Evolutionary conservation across 208 protist genomes (phyloP), one percentile per base, ranked within the genome.

Genomic region (Trypanosoma mega): DNA sequence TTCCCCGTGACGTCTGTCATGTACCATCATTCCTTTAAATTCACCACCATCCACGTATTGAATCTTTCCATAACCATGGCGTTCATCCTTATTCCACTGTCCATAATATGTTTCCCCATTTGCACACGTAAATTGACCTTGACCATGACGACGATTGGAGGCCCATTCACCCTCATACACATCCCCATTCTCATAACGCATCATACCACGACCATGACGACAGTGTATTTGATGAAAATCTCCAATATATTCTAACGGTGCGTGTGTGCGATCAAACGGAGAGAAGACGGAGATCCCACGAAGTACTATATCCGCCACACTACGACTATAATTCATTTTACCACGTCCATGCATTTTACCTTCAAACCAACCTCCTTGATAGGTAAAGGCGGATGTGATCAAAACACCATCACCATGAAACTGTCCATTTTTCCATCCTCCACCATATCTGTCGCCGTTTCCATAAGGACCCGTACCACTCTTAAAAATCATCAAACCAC

Each of bases 61-160:
- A 53, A 86, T 81, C 61, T 78, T 80, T 36, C 87, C 90, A 39
- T 77, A 71, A 30, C 92, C 92, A 50, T 92, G 68, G 0, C 78
- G 76, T 39, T 78, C 65, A 50, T 94, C 87, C n/a, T 57, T 53
- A 9, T 46, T 61, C 84, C 85, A 97, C 12, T 90, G 58, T 24
- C 94, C 94, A 12, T 89, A 70, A 71, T 97, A 97, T 11, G 86
- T 47, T 45, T 95, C 85, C 30, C 85, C 85, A 60, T 89, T 84
- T 29, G 78, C 81, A 63, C 80, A 89, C 48, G 63, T 57, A 76
- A 96, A 80, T 26, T 65, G 78, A 12, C 90, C 93, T n/a, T 82
- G 67, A 21, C 89, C 89, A 55, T 93, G 62, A 21, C 80, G 82
- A 66, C 63, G 69, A 60, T 96, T 94, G 21, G 76, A 49, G n/a